phyloP scores from a whole-genome alignment of 805 yeast genomes.

The Saccharomyces eubayanus region DNA sequence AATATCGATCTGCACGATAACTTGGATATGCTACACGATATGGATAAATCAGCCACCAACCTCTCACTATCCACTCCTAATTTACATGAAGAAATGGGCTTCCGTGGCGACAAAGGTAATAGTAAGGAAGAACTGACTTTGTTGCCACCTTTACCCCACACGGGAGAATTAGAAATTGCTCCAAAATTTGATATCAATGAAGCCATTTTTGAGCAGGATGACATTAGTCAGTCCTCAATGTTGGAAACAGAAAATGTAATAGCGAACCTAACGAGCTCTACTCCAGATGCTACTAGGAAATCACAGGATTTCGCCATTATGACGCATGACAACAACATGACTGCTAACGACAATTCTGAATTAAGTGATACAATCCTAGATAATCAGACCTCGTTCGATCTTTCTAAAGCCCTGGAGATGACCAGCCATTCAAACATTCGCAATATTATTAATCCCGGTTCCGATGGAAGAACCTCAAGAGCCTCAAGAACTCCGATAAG shows the following conservation, averaged over 20 bases:
- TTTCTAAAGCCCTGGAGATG: conserved; percentile 27
- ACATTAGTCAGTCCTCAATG: not conserved
- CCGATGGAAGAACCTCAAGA: not conserved
- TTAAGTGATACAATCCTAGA: not conserved
- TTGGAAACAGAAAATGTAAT: not conserved
- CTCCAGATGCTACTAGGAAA: not conserved
- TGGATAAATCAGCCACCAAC: not conserved
- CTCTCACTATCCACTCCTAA: not conserved
- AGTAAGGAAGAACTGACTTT: conserved; percentile 16
- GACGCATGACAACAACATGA: not conserved
- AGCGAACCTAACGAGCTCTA: not conserved
- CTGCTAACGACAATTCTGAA: not conserved
- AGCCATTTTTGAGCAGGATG: not conserved
- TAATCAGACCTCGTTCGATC: conserved; percentile 18
- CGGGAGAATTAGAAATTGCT: conserved; percentile 5
- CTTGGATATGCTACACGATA: not conserved
- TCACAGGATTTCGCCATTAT: not conserved
- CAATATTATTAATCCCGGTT: not conserved
- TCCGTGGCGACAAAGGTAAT: conserved; percentile 2
- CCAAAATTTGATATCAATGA: not conserved
- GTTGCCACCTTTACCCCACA: conserved; percentile 20
- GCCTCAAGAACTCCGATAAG: not conserved
- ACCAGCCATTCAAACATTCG: conserved; percentile 2
- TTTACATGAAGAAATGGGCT: not conserved
- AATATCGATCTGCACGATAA: not conserved